Percentiles rank a stretch among this genome's conserved stretches.
phyloP scores from a whole-genome alignment of 768 basidiomycete genomes.

The Collybia sordida region DNA sequence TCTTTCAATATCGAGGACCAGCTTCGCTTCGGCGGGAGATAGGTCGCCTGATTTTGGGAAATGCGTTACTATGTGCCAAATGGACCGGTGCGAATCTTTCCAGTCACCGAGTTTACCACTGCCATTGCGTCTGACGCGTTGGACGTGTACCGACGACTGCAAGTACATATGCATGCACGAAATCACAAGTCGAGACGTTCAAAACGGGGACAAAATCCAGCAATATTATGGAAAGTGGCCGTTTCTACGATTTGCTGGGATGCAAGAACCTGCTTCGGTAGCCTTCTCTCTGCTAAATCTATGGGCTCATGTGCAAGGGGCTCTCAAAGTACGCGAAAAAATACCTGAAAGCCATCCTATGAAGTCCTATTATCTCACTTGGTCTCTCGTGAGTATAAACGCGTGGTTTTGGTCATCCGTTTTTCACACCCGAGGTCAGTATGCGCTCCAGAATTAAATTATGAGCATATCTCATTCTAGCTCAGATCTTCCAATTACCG shows the following conservation, averaged over 20 bases:
- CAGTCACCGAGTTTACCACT: constrained; percentile 40
- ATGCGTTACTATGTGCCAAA: constrained; percentile 49
- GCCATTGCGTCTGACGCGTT: constrained; percentile 68
- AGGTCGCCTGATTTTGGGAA: constrained; percentile 47
- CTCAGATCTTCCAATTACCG: constrained; percentile 77
- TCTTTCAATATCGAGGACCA: neutral
- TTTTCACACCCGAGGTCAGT: constrained; percentile 89
- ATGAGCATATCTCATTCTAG: constrained; percentile 2
- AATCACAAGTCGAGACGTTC: constrained; percentile 59
- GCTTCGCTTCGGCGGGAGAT: constrained; percentile 63
- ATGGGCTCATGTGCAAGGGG: constrained; percentile 68
- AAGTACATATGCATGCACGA: constrained; percentile 87
- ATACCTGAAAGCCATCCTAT: constrained; percentile 65
- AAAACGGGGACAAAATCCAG: constrained; percentile 43
- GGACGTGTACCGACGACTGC: constrained; percentile 89
- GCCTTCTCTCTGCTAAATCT: constrained; percentile 88
- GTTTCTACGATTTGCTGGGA: constrained; percentile 83
- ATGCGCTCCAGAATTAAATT: neutral
- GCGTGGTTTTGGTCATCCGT: constrained; percentile 92
- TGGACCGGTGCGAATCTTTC: constrained; percentile 38
- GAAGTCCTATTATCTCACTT: constrained; percentile 62
- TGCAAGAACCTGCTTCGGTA: constrained; percentile 94
- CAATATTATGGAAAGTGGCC: constrained; percentile 99
- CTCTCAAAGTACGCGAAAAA: constrained; percentile 40
- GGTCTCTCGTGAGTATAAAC: constrained; percentile 75